Base-by-base conservation (phyloP, 2,329 filamentous ascomycete species). In the Aspergillus aculeatus region DNA sequence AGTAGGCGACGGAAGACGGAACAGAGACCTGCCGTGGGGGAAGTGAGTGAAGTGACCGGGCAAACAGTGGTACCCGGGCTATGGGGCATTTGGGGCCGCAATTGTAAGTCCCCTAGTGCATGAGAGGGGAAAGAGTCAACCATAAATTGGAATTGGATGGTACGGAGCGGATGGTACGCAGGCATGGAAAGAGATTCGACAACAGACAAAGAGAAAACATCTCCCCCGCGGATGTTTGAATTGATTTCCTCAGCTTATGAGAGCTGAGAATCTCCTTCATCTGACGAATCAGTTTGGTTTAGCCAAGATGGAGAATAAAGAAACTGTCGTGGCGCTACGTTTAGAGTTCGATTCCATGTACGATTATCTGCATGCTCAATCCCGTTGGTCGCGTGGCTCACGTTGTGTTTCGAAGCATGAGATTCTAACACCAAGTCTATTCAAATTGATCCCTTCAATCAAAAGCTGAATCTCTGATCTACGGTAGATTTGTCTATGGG, bases 291-390 rank as follows among this genome's bases (percentile, higher is more conserved):
- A 55, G 3, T 5, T 9, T 31, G 10, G 12, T 29, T 31, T 47
- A 9, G 24, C 24, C 7, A 31, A 12, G 26, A 47, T 26, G 47
- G 32, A 35, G 19, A 35, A 55, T 47, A 55, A 55, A 55, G 53
- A 48, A 55, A 23, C 23, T 14, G 41, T 29, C 10, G 41, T 47
- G 41, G 23, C 41, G 31, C 41, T 32, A 21, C 14, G 14, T 26
- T 48, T 55, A 48, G 44, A 55, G 53, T 55, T 55, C 41, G 41
- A 48, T 41, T 21, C 41, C 24, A 21, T 47, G 53, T 55, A 48
- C 53, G 41, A 48, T 41, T 31, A 24, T 21, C 23, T 47, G 53
- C 41, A 35, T 14, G 52, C n/a, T 26, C 41, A 54, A 19, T 55
- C n/a, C 14, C 32, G 11, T 35, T 35, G 12, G 47, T 21, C 41